phyloP scores from a whole-genome alignment of 2,329 filamentous ascomycete genomes.

The Magnaporthales sp. region DNA sequence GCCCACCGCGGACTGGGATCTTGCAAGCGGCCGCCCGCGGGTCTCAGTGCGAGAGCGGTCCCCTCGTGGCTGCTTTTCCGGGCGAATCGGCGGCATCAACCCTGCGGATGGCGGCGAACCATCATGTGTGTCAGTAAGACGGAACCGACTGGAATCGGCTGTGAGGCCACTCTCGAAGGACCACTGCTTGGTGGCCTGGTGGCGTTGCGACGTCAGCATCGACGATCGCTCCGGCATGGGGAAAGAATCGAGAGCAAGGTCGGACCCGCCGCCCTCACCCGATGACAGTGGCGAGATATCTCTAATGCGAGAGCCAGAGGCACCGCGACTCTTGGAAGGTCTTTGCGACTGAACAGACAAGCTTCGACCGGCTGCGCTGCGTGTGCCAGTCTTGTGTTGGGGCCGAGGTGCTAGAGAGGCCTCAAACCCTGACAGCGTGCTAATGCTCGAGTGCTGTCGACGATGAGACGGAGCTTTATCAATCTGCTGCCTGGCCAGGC shows the following conservation, averaged over 20 bases:
- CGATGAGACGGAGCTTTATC: neutral
- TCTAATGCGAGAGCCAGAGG: neutral
- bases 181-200: neutral
- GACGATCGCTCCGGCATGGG: neutral
- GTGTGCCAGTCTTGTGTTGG: neutral
- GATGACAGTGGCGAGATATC: neutral
- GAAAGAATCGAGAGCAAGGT: neutral
- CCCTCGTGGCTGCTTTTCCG: neutral
- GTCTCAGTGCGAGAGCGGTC: neutral
- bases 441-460: neutral
- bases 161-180: neutral
- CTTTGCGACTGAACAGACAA: neutral
- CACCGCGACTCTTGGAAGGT: neutral
- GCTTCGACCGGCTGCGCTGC: neutral
- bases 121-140: neutral
- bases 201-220: neutral
- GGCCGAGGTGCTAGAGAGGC: neutral
- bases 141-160: neutral
- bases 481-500: neutral
- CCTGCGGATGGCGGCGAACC: neutral
- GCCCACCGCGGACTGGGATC: neutral
- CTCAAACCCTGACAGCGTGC: neutral
- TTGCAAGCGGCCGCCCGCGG: neutral
- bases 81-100: neutral
- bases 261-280: neutral